Conservation (phyloP, 2,329 filamentous ascomycete genomes). For the Aspergillus sp. region DNA sequence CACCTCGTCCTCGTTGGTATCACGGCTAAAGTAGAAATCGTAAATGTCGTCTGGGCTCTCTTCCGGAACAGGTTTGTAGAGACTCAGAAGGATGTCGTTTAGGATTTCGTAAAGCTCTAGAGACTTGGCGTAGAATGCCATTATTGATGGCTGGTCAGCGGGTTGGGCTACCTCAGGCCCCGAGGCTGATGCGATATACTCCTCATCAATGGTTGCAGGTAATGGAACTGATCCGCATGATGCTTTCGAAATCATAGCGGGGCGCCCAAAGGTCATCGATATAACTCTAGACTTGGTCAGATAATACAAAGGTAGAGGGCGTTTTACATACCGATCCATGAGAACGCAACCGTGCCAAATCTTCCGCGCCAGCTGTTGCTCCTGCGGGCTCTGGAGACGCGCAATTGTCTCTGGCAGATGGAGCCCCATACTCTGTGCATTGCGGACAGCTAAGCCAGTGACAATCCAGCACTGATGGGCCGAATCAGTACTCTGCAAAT, state of each 20-base stretch:
- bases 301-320: background rate
- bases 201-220: conserved; percentile 32
- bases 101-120: conserved; percentile 38
- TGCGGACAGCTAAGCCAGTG: conserved; percentile 47
- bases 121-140: conserved; percentile 33
- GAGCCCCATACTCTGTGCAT: conserved; percentile 49
- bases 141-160: conserved; percentile 25
- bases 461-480: conserved; percentile 53
- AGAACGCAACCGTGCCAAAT: conserved; percentile 40
- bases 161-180: conserved; percentile 21
- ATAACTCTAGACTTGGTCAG: conserved; percentile 25
- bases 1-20: conserved; percentile 22
- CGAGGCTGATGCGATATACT: conserved; percentile 23
- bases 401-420: conserved; percentile 44
- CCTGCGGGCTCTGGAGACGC: conserved; percentile 22
- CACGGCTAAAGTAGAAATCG: conserved; percentile 28
- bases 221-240: conserved; percentile 28
- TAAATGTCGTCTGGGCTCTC: conserved; percentile 27
- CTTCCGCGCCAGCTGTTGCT: conserved; percentile 31
- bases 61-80: conserved; percentile 28
- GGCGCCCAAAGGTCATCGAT: conserved; percentile 40
- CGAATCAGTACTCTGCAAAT: conserved; percentile 50
- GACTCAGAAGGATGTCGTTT: conserved; percentile 32
- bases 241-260: conserved; percentile 35
- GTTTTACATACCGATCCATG: conserved; percentile 32